These are phyloP conservation scores for Podospora pseudocomata DNA, from an alignment of 495 filamentous ascomycete genomes.

Conservation along the genomic window DNA sequence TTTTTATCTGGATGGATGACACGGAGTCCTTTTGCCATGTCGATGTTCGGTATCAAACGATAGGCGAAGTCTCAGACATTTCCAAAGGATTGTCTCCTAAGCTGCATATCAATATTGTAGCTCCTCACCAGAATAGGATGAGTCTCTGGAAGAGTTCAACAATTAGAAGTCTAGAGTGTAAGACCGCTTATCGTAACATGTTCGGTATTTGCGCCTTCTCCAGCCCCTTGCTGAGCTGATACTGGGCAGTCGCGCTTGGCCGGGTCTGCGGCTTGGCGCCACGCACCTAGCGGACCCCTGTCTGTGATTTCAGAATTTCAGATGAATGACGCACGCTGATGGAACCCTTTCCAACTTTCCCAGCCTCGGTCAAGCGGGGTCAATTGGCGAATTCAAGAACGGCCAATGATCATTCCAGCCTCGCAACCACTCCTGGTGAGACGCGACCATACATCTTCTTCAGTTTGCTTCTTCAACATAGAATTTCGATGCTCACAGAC, in stretches of 20 bases:
- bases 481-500: not conserved
- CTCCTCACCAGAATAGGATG: too few species aligned
- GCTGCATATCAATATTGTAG: too few species aligned
- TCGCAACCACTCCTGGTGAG: not conserved
- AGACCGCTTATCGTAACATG: not conserved
- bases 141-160: not conserved
- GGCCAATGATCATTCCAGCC: not conserved
- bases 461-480: not conserved
- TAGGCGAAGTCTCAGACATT: not conserved
- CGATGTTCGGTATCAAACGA: too few species aligned
- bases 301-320: not conserved
- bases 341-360: slow-evolving; percentile 1
- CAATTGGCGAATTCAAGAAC: not conserved
- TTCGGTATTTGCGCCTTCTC: not conserved
- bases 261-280: not conserved
- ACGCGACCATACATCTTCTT: not conserved
- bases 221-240: not conserved
- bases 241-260: not conserved
- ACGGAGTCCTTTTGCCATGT: too few species aligned
- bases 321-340: slow-evolving; percentile 1
- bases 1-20: not conserved
- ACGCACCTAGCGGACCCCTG: not conserved
- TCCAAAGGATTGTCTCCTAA: not conserved
- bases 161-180: not conserved
- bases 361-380: not conserved